Evolutionary conservation across 768 basidiomycete species (phyloP), one percentile per base, ranked within the genome.

Genomic region (Mycena crocata): DNA sequence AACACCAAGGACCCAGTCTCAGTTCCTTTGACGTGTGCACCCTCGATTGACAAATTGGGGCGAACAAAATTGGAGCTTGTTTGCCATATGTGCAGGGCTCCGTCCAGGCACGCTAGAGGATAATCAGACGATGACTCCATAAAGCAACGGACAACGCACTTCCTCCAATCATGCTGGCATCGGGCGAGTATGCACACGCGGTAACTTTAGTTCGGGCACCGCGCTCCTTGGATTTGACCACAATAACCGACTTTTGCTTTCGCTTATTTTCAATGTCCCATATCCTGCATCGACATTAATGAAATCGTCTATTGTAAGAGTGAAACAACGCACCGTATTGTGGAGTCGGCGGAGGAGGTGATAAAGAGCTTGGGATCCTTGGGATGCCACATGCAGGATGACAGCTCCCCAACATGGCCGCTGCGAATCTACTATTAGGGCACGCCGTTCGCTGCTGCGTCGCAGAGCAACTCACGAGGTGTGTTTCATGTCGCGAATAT

Each of bases 401-500:
- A 92, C 69, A 99, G 73, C 77, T 98, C 96, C 24, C 92, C 90
- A 44, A 98, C 96, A 80, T 99, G 98, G 2, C 98, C 98, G 31
- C 96, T 98, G 64, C 23, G 64, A 68, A 60, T 21, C 10, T 28
- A 45, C 14, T 45, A 45, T 60, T 40, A 59, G n/a, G n/a, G 42
- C 55, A 28, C 37, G 34, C n/a, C 69, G 54, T 23, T 66, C 45
- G 50, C 30, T 62, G 56, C 70, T 62, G 56, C 70, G 66, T 12
- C 31, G 63, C 24, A 19, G 66, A 12, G 17, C 21, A 52, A 83
- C 95, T 70, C 73, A 97, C 97, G 92, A 86, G n/a, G 98, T 99
- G 75, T 99, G 92, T 79, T 95, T 95, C 94, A 99, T 96, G 80
- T 99, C 98, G 61, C 98, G 92, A 71, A 99, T 93, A 77, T 99